These are phyloP conservation scores for Gossypium gossypioides DNA, from an alignment of 441 rosid species.

Conservation along the genomic window DNA sequence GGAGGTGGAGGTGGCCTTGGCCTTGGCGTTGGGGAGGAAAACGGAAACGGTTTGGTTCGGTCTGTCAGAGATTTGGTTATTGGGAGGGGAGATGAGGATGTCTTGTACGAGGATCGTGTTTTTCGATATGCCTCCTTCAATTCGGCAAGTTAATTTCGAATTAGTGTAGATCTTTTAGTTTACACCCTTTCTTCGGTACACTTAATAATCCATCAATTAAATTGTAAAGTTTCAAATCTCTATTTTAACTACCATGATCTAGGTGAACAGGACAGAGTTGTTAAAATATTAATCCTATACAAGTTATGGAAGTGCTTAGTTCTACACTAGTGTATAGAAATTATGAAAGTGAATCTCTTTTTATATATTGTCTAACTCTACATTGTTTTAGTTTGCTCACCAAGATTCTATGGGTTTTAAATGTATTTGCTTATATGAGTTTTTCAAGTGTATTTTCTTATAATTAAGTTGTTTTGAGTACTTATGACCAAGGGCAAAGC, in stretches of 20 bases:
- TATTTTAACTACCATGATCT: no score
- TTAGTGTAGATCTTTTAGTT: neutral
- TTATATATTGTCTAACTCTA: neutral
- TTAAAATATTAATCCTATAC: neutral
- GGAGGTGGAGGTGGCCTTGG: neutral
- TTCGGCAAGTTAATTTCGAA: slow-evolving; percentile 40
- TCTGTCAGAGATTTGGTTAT: slow-evolving; percentile 60
- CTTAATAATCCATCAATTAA: neutral
- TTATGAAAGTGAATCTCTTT: no score
- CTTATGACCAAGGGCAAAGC: neutral
- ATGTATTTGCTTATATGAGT: neutral
- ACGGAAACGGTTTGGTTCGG: slow-evolving; percentile 52
- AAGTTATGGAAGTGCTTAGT: no score
- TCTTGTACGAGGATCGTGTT: slow-evolving; percentile 77
- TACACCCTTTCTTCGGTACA: neutral
- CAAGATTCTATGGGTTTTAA: neutral
- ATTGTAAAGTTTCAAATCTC: neutral
- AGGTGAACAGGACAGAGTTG: neutral
- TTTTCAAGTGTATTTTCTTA: neutral
- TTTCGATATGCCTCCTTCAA: slow-evolving; percentile 71
- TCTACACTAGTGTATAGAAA: neutral
- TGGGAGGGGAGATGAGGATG: slow-evolving; percentile 70
- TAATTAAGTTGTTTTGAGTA: neutral
- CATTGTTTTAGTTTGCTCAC: neutral
- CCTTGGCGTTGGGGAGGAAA: slow-evolving; percentile 29